Conservation (phyloP, 805 yeast species). For the Wickerhamomyces mucosus region DNA sequence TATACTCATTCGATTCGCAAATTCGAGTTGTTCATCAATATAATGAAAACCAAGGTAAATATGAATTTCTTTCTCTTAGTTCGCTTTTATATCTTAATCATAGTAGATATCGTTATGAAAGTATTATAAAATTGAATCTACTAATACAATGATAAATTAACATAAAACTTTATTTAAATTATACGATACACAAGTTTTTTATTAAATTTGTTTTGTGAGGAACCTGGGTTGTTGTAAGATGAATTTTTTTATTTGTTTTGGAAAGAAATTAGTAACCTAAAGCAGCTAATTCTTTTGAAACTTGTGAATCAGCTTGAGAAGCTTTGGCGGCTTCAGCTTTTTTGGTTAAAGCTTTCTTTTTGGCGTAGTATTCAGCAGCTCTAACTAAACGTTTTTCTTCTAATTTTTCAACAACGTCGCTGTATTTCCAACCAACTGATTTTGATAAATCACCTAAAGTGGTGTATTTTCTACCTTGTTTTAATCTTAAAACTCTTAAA, state of each 20-base stretch:
- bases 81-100: no score
- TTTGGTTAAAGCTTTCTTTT: conserved; percentile 94
- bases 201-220: neutral
- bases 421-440: conserved; percentile 99
- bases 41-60: no score
- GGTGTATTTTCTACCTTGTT: conserved; percentile 99
- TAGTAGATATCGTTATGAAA: no score
- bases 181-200: conserved; percentile 2
- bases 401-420: conserved; percentile 91
- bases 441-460: conserved; percentile 93
- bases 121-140: no score
- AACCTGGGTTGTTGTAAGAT: no score
- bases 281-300: conserved; percentile 87
- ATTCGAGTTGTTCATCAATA: no score
- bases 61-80: no score
- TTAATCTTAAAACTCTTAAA: conserved; percentile 96
- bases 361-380: conserved; percentile 98
- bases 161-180: conserved; percentile 2
- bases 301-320: conserved; percentile 83
- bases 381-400: conserved; percentile 99
- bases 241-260: no score
- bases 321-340: conserved; percentile 83
- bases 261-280: conserved; percentile 77
- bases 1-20: no score
- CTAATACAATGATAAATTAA: neutral